phyloP scores from a whole-genome alignment of 2,329 filamentous ascomycete species.

The Chaetomium strumarium region DNA sequence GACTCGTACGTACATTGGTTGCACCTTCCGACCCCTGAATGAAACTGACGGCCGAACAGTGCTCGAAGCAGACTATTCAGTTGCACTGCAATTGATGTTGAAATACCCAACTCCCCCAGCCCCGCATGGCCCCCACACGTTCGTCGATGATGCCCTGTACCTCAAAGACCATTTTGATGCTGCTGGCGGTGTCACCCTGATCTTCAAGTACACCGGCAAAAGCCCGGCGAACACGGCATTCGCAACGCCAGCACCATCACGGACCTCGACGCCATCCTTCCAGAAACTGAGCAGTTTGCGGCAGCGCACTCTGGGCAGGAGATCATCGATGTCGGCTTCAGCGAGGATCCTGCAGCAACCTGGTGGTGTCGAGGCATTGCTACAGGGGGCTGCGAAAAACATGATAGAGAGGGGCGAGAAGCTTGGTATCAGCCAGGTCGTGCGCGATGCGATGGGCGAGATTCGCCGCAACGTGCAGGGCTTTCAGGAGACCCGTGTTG shows the following conservation, averaged over 20 bases:
- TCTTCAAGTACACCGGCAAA: slow-evolving; percentile 64
- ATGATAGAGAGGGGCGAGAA: slow-evolving; percentile 68
- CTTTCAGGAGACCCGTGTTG: slow-evolving; percentile 51
- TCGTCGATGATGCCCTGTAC: slow-evolving; percentile 81
- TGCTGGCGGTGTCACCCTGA: slow-evolving; percentile 58
- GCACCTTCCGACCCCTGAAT: not conserved
- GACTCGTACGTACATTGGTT: slow-evolving; percentile 56
- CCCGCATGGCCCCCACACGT: slow-evolving; percentile 64
- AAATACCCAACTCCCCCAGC: slow-evolving; percentile 68
- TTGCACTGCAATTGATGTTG: slow-evolving; percentile 72
- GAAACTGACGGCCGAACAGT: slow-evolving; percentile 44
- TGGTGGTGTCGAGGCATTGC: slow-evolving; percentile 60
- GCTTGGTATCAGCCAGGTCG: slow-evolving; percentile 72
- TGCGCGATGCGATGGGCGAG: slow-evolving; percentile 76
- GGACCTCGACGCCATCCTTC: slow-evolving; percentile 33
- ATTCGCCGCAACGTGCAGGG: slow-evolving; percentile 69
- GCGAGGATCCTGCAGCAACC: slow-evolving; percentile 47
- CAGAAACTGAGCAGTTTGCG: slow-evolving; percentile 33
- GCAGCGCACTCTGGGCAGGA: slow-evolving; percentile 36
- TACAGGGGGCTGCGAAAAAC: slow-evolving; percentile 71
- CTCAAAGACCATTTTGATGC: slow-evolving; percentile 59
- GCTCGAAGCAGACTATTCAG: slow-evolving; percentile 80
- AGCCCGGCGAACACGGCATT: slow-evolving; percentile 33
- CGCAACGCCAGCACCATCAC: slow-evolving; percentile 20
- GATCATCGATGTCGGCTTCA: slow-evolving; percentile 43